Conservation (phyloP, 352 stramenopile genomes). For the Lagenidium sp. region DNA sequence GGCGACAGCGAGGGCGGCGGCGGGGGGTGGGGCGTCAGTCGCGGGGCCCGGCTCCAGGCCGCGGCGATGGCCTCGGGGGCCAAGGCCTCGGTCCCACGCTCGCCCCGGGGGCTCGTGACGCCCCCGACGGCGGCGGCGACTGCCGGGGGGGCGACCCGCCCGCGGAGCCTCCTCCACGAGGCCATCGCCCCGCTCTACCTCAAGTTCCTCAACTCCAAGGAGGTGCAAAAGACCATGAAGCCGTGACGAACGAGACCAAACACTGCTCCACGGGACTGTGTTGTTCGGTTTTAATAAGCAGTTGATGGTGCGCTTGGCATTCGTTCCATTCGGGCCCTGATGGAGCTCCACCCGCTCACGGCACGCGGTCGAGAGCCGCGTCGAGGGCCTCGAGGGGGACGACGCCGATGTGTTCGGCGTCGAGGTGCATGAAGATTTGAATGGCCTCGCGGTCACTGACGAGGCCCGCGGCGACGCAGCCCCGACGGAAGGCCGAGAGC, state of each 20-base stretch:
- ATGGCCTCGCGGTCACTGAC: slow-evolving; percentile 42
- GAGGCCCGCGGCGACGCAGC: slow-evolving; percentile 7
- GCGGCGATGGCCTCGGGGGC: no score
- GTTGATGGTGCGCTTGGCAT: no score
- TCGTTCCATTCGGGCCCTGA: no score
- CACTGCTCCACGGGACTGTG: no score
- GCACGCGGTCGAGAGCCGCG: slow-evolving; percentile 29
- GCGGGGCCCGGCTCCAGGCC: not conserved
- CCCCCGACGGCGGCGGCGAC: not conserved
- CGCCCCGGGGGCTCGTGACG: no score
- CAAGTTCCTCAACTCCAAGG: slow-evolving; percentile 64
- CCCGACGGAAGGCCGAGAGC: slow-evolving; percentile 32
- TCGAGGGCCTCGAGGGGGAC: slow-evolving; percentile 31
- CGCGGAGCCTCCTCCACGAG: slow-evolving; percentile 54
- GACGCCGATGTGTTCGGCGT: slow-evolving; percentile 48
- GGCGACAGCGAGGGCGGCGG: not conserved
- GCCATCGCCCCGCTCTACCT: slow-evolving; percentile 66
- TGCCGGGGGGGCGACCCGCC: not conserved
- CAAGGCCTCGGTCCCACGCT: no score
- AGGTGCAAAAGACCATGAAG: slow-evolving; percentile 47
- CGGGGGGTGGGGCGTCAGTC: not conserved
- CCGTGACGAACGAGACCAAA: slow-evolving; percentile 10
- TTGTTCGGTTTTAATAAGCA: no score
- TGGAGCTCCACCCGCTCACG: no score
- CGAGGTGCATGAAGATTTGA: slow-evolving; percentile 78